Percentiles rank a stretch among this genome's conserved stretches.
phyloP scores from a whole-genome alignment of 768 basidiomycete genomes.

The Galerina marginata region DNA sequence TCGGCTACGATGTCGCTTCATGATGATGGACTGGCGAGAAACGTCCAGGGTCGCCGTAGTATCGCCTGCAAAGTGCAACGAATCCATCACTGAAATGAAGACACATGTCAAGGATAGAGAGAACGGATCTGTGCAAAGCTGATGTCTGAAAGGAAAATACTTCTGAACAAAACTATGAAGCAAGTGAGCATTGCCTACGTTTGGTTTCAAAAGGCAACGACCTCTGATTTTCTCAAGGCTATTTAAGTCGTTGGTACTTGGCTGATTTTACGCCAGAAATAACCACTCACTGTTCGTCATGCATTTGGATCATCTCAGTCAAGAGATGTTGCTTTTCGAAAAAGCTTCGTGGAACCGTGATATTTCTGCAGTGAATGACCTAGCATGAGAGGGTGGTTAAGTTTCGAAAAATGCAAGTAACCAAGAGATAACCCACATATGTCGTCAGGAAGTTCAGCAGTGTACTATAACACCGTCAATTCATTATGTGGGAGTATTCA shows the following conservation, averaged over 20 bases:
- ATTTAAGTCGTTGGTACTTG: constrained; percentile 3
- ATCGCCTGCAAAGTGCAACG: constrained; percentile 61
- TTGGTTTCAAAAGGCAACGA: constrained; percentile 66
- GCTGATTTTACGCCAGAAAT: background rate
- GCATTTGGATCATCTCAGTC: constrained; percentile 78
- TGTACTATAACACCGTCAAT: constrained; percentile 44
- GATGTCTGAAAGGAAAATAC: constrained; percentile 52
- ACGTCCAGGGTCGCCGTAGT: constrained; percentile 64
- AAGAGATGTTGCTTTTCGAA: constrained; percentile 62
- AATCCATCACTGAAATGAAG: constrained; percentile 73
- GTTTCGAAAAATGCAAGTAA: background rate
- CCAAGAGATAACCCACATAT: constrained; percentile 54
- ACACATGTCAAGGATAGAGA: constrained; percentile 76
- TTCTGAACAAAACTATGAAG: background rate
- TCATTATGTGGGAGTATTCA: background rate
- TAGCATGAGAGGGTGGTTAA: constrained; percentile 29
- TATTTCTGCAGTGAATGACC: constrained; percentile 74
- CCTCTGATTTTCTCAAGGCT: constrained; percentile 67
- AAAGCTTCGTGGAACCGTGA: constrained; percentile 63
- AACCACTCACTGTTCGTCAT: constrained; percentile 68
- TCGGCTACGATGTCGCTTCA: constrained; percentile 67
- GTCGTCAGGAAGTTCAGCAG: constrained; percentile 75
- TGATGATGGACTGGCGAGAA: constrained; percentile 53
- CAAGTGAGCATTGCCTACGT: constrained; percentile 43
- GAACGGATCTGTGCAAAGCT: constrained; percentile 65